Evolutionary conservation across 2,329 filamentous ascomycete genomes (phyloP).

Genomic region (Aureobasidium sp.): DNA sequence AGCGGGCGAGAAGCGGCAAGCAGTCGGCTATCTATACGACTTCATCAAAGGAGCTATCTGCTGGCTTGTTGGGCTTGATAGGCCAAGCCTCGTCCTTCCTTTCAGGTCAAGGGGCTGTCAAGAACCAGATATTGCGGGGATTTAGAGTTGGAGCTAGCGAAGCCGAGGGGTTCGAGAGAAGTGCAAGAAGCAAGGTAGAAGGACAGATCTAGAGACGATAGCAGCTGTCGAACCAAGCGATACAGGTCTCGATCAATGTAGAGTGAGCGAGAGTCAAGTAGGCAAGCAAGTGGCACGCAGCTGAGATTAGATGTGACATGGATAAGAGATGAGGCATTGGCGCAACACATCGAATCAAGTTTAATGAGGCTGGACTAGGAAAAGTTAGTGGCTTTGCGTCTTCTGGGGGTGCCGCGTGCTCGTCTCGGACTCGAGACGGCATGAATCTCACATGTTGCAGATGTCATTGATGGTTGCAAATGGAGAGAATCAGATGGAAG

Average conservation of each 20-base stretch:
- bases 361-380: slow-evolving; percentile 12
- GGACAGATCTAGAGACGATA: not conserved
- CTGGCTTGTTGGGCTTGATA: slow-evolving; percentile 8
- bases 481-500: not conserved
- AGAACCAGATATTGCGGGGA: slow-evolving; percentile 9
- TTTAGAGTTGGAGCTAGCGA: slow-evolving; percentile 1
- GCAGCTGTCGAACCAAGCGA: not conserved
- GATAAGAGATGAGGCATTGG: slow-evolving; percentile 11
- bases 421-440: slow-evolving; percentile 1
- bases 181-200: not conserved
- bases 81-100: slow-evolving; percentile 1
- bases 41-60: not conserved
- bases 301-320: slow-evolving; percentile 9
- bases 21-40: not conserved
- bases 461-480: slow-evolving; percentile 1
- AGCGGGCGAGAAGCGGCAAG: not conserved
- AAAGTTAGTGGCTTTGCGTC: slow-evolving; percentile 9
- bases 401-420: slow-evolving; percentile 10
- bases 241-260: not conserved
- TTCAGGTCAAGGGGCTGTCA: not conserved
- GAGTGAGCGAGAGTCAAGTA: not conserved
- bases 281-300: not conserved
- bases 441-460: not conserved
- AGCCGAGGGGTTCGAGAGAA: slow-evolving; percentile 4
- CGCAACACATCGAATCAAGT: slow-evolving; percentile 12